Percentiles rank a stretch among this genome's conserved stretches.
Evolutionary conservation across 768 basidiomycete species (phyloP).

Genomic region (Pholiota microspora): DNA sequence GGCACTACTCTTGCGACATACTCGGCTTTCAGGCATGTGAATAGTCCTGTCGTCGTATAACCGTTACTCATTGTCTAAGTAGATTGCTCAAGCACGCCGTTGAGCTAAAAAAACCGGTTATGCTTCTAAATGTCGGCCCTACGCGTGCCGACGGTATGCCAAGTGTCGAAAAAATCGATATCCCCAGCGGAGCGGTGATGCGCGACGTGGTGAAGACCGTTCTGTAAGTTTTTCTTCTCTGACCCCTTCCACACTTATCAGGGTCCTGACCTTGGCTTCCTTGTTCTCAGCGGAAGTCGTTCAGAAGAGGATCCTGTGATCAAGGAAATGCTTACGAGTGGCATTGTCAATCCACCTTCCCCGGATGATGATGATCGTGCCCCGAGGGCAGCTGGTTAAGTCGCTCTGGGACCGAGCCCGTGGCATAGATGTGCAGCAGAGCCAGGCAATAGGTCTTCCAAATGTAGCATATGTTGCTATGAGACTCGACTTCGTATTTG

Average conservation of each 20-base stretch:
- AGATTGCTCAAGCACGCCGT: slow-evolving; percentile 82
- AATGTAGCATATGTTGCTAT: slow-evolving; percentile 1
- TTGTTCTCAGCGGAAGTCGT: slow-evolving; percentile 40
- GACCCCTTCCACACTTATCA: neutral
- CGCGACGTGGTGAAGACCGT: slow-evolving; percentile 57
- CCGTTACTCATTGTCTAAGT: slow-evolving; percentile 6
- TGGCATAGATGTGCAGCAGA: neutral
- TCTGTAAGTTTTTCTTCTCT: slow-evolving; percentile 45
- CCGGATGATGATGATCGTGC: slow-evolving; percentile 31
- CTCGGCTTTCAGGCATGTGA: slow-evolving; percentile 76
- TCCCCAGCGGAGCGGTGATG: slow-evolving; percentile 72
- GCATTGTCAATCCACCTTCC: slow-evolving; percentile 50
- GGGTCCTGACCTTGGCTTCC: neutral
- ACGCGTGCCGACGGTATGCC: slow-evolving; percentile 74
- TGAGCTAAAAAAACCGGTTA: slow-evolving; percentile 70
- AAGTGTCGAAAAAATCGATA: slow-evolving; percentile 78
- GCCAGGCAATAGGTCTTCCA: neutral
- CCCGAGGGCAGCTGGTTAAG: slow-evolving; percentile 22
- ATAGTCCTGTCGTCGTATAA: neutral
- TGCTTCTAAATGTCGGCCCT: slow-evolving; percentile 86
- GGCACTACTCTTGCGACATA: slow-evolving; percentile 94
- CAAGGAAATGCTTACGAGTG: slow-evolving; percentile 53
- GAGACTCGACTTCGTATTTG: slow-evolving; percentile 1
- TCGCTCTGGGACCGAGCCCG: neutral
- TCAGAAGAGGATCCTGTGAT: slow-evolving; percentile 45